These are phyloP conservation scores for Petrea volubilis DNA, from an alignment of 257 asterid species.

Conservation along the genomic window DNA sequence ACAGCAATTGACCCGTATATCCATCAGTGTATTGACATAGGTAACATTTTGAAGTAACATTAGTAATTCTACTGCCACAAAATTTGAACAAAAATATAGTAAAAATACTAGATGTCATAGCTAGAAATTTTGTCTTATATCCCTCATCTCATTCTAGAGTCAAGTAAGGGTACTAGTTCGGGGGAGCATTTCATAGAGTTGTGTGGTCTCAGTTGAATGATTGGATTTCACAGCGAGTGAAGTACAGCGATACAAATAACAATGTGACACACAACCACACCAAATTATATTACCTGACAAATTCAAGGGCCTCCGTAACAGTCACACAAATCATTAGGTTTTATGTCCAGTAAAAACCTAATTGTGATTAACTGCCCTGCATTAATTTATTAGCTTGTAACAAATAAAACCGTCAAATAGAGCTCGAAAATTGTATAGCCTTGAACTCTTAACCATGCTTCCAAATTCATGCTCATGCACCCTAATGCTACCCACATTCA, in stretches of 20 bases:
- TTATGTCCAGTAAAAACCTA: not conserved
- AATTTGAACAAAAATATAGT: not conserved
- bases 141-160: too few relatives aligned
- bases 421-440: not conserved
- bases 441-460: not conserved
- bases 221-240: not conserved
- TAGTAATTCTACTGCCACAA: not conserved
- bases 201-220: not conserved
- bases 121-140: not conserved
- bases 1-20: constrained; percentile 7
- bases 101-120: constrained; percentile 1
- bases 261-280: not conserved
- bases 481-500: not conserved
- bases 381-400: not conserved
- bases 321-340: not conserved
- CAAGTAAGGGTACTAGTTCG: too few relatives aligned
- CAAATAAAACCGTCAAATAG: not conserved
- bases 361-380: not conserved
- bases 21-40: not conserved
- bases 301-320: not conserved
- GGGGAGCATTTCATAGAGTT: not conserved
- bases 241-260: not conserved
- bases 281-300: not conserved
- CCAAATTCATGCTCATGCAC: not conserved
- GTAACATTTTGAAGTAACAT: constrained; percentile 4